phyloP scores from a whole-genome alignment of 805 yeast species.

The Ogataea nonfermentans region DNA sequence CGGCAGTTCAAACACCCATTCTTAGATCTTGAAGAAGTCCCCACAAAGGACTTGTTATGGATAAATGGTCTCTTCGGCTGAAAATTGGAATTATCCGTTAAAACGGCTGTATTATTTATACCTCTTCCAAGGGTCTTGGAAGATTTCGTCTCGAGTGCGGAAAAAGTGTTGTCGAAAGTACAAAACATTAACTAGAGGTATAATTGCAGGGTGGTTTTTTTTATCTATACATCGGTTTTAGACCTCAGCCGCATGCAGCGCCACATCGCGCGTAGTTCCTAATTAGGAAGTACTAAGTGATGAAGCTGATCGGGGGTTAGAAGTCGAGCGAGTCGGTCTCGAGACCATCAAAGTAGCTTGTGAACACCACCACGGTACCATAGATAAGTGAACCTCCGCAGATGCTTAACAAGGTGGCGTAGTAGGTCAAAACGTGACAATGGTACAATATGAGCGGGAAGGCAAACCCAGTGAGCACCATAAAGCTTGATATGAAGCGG shows the following conservation, averaged over 20 bases:
- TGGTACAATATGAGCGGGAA: constrained; percentile 79
- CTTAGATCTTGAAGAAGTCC: constrained; percentile 35
- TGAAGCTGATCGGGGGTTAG: constrained; percentile 4
- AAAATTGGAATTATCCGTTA: neutral
- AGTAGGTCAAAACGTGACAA: constrained; percentile 61
- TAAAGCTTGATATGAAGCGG: constrained; percentile 71
- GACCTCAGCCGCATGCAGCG: constrained; percentile 2
- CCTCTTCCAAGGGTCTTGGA: neutral
- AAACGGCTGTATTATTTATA: neutral
- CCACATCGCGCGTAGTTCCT: constrained; percentile 5
- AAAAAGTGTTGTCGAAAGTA: constrained; percentile 14
- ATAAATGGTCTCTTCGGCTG: constrained; percentile 17
- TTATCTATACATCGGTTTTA: too few relatives aligned
- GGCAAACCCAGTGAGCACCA: constrained; percentile 70
- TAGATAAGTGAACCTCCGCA: constrained; percentile 83
- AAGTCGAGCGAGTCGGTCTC: constrained; percentile 35
- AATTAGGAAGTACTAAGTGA: constrained; percentile 2
- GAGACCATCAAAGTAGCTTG: constrained; percentile 66
- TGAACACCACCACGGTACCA: constrained; percentile 78
- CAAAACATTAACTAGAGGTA: constrained; percentile 14
- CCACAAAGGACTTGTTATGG: constrained; percentile 31
- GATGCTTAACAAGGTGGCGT: constrained; percentile 75
- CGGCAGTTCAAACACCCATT: constrained; percentile 42
- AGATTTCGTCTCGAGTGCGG: constrained; percentile 12
- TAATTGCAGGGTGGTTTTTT: too few relatives aligned